Evolutionary conservation across 768 basidiomycete genomes (phyloP).

Genomic region (Suillus brevipes): DNA sequence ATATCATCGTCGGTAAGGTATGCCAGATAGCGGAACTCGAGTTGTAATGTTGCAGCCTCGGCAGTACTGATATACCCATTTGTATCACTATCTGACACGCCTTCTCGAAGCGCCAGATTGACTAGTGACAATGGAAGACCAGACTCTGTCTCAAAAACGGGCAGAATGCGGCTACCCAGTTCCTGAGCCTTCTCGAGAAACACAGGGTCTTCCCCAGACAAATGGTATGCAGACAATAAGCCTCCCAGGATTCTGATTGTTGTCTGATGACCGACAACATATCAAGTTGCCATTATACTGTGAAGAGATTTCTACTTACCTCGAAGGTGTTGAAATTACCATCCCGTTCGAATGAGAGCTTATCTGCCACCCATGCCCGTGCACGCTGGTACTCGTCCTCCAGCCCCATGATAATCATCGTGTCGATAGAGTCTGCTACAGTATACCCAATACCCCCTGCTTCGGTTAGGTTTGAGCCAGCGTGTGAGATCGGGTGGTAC

Average conservation of each 20-base stretch:
- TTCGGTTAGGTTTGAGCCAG: slow-evolving; percentile 74
- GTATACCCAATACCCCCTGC: slow-evolving; percentile 88
- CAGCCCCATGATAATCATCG: slow-evolving; percentile 83
- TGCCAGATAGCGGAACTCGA: slow-evolving; percentile 89
- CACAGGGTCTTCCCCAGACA: slow-evolving; percentile 65
- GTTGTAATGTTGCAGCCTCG: slow-evolving; percentile 85
- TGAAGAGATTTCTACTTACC: slow-evolving; percentile 42
- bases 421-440: slow-evolving; percentile 86
- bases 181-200: slow-evolving; percentile 79
- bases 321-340: slow-evolving; percentile 88
- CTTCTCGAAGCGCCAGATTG: slow-evolving; percentile 65
- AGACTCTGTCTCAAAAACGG: slow-evolving; percentile 77
- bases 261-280: slow-evolving; percentile 49
- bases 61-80: slow-evolving; percentile 72
- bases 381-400: slow-evolving; percentile 77
- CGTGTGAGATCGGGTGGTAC: slow-evolving; percentile 79
- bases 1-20: slow-evolving; percentile 70
- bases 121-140: slow-evolving; percentile 81
- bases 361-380: slow-evolving; percentile 69
- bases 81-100: slow-evolving; percentile 60
- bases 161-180: slow-evolving; percentile 82
- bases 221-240: slow-evolving; percentile 80
- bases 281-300: slow-evolving; percentile 5
- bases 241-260: slow-evolving; percentile 93
- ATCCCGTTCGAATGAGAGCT: slow-evolving; percentile 75